These are phyloP conservation scores for Stereocaulon alpinum DNA, from an alignment of 495 filamentous ascomycete genomes.

Conservation along the genomic window DNA sequence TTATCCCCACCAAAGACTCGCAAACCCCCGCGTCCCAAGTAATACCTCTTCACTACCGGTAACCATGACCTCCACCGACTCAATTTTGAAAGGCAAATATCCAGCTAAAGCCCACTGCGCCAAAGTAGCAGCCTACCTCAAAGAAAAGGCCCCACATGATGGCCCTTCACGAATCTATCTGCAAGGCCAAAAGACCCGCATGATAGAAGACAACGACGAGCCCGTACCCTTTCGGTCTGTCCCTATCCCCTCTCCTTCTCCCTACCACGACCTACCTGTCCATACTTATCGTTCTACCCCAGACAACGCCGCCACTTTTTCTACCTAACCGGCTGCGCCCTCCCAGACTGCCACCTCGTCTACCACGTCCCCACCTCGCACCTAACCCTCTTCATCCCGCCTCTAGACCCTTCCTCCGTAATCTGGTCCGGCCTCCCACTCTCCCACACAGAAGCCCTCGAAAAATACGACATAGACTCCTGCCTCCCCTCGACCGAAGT, in stretches of 20 bases:
- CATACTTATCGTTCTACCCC: slow-evolving; percentile 5
- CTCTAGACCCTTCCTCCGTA: slow-evolving; percentile 77
- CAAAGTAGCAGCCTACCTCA: slow-evolving; percentile 69
- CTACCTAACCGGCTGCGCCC: slow-evolving; percentile 81
- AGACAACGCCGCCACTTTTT: slow-evolving; percentile 89
- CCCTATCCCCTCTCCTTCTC: neutral
- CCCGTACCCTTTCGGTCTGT: slow-evolving; percentile 53
- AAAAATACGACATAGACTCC: slow-evolving; percentile 73
- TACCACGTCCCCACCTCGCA: slow-evolving; percentile 65
- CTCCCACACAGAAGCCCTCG: slow-evolving; percentile 57
- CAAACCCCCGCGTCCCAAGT: neutral
- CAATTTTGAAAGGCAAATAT: slow-evolving; percentile 63
- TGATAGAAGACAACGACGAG: slow-evolving; percentile 79
- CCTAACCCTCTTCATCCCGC: slow-evolving; percentile 86
- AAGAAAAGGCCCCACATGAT: slow-evolving; percentile 45
- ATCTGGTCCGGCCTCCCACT: slow-evolving; percentile 92
- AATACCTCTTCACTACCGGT: neutral
- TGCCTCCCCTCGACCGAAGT: slow-evolving; percentile 60
- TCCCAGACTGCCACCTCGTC: slow-evolving; percentile 70
- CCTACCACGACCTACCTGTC: neutral
- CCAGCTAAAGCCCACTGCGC: slow-evolving; percentile 86
- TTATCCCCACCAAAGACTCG: neutral
- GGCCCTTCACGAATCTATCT: slow-evolving; percentile 62
- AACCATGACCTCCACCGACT: slow-evolving; percentile 9
- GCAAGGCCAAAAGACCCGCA: slow-evolving; percentile 66